Evolutionary conservation across 176 grass and related monocot genomes (phyloP).

Genomic region (Triticum urartu): DNA sequence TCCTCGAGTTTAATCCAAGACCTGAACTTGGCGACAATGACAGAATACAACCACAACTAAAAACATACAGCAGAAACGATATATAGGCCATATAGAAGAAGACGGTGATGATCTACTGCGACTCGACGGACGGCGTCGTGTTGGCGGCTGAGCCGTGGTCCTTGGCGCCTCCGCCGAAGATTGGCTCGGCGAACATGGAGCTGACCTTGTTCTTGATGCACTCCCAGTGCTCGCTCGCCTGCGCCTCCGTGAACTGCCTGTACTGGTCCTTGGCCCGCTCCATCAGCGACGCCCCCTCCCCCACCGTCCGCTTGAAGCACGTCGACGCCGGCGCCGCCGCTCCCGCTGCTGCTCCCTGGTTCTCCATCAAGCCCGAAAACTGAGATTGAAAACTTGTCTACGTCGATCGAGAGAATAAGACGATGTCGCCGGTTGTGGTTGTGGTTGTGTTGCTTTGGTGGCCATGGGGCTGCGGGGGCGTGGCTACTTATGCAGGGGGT

Average conservation of each 20-base stretch:
- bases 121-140: background rate
- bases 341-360: background rate
- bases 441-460: background rate
- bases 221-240: constrained; percentile 36
- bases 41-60: no score
- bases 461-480: background rate
- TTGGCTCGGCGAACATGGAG: constrained; percentile 26
- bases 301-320: constrained; percentile 42
- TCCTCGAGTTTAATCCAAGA: no score
- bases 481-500: background rate
- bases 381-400: background rate
- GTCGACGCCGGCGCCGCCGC: background rate
- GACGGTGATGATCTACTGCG: background rate
- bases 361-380: constrained; percentile 15
- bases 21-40: no score
- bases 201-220: constrained; percentile 54
- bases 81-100: no score
- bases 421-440: background rate
- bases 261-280: constrained; percentile 29
- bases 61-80: no score
- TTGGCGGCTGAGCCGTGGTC: background rate
- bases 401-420: background rate
- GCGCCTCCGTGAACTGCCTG: constrained; percentile 31
- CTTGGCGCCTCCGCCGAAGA: background rate
- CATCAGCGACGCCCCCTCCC: constrained; percentile 4